Evolutionary conservation across 2,329 filamentous ascomycete genomes (phyloP), one percentile per base, ranked within the genome.

Genomic region (Celoporthe dispersa): DNA sequence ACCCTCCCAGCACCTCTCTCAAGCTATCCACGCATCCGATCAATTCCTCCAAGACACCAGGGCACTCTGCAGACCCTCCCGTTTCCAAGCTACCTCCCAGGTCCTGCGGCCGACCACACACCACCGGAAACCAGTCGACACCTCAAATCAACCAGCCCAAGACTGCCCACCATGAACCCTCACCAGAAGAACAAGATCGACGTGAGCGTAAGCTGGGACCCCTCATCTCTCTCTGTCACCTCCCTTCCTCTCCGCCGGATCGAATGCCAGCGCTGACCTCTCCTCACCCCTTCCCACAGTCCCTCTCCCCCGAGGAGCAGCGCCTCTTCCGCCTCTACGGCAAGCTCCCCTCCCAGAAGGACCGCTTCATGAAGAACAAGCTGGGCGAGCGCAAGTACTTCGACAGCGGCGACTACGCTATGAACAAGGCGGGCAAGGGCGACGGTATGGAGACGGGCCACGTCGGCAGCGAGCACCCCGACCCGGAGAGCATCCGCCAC

Each of bases 361-460:
- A 98, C 82, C 89, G 98, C 78, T 91, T 98, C 77, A 94, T 97
- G 86, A 98, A 98, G 86, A 97, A 98, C 80, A 68, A 68, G 41
- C 89, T 98, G 80, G 98, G 98, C 88, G 96, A 98, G 82, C 94
- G 96, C 85, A 99, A 97, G 85, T 98, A 97, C 85, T 98, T 98
- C 82, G 94, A 98, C 85, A 96, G 92, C 71, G 94, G 94, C 78
- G 94, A 98, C 84, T 98, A 97, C 78, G 94, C 94, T 78, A 92
- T 97, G 84, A 95, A 92, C 82, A 97, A 98, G 86, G 96, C 96
- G 71, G 96, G 96, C 82, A 98, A 98, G 85, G 94, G 94, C 80
- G 93, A 94, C 78, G 92, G 96, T 79, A 92, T 96, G 78, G 95
- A 97, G 79, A 93, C 97, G 71, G 97, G 95, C 79, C 92, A 92